Conservation (phyloP, 345 rosid genomes). For the Populus deltoides region DNA sequence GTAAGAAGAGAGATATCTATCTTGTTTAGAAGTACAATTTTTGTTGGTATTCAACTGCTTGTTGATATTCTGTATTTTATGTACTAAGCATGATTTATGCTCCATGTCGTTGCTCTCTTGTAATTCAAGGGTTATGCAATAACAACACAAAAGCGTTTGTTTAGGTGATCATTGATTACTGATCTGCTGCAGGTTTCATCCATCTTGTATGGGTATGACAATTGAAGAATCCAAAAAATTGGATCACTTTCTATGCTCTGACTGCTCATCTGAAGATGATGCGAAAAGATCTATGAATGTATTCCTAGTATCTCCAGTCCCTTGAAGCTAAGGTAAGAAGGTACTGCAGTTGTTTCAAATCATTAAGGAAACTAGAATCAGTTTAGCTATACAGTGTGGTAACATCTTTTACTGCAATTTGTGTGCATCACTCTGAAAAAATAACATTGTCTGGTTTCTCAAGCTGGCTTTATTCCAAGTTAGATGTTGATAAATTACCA, state of each 20-base stretch:
- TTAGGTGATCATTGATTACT: constrained; percentile 12
- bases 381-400: not conserved
- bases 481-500: not conserved
- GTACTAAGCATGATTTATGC: not conserved
- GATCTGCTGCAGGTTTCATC: constrained; percentile 65
- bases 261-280: constrained; percentile 64
- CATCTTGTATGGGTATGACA: constrained; percentile 78
- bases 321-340: constrained; percentile 55
- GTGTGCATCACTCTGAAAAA: not conserved
- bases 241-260: constrained; percentile 73
- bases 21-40: not conserved
- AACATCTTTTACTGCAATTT: not conserved
- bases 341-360: not conserved
- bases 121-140: not conserved
- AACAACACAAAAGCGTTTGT: not conserved
- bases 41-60: not conserved
- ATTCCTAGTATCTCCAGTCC: constrained; percentile 46
- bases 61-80: not conserved
- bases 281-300: constrained; percentile 54
- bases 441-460: not conserved
- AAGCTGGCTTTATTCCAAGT: not conserved
- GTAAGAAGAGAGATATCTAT: not conserved
- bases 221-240: constrained; percentile 76
- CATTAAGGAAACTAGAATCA: not conserved
- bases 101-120: not conserved